A percentile compares a stretch with the other conserved stretches of the same genome.
phyloP scores from a whole-genome alignment of 1,284 basidiomycete genomes.

The Ceratobasidium sp. region DNA sequence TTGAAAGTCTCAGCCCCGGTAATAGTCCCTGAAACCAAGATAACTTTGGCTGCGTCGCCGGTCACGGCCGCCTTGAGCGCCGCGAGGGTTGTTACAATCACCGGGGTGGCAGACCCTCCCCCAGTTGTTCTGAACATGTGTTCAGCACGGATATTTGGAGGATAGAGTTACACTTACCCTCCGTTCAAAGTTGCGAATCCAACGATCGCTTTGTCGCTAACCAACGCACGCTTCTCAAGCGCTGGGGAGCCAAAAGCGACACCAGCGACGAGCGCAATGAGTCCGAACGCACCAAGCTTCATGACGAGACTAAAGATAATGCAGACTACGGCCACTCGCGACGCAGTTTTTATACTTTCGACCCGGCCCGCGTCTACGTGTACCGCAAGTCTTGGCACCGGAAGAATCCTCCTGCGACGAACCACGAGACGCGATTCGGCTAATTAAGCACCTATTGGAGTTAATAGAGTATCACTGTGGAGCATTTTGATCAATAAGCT shows the following conservation, averaged over 20 bases:
- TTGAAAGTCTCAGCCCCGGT: conserved; percentile 56
- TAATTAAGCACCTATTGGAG: neutral
- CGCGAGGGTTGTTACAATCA: conserved; percentile 41
- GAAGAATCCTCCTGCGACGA: neutral
- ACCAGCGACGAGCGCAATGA: conserved; percentile 1
- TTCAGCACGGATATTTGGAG: neutral
- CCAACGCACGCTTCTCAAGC: conserved; percentile 4
- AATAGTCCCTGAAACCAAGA: conserved; percentile 57
- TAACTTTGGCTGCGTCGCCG: conserved; percentile 57
- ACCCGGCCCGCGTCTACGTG: neutral
- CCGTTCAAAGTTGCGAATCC: conserved; percentile 25
- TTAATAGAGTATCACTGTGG: neutral
- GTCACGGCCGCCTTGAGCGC: conserved; percentile 57
- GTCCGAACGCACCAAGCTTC: neutral
- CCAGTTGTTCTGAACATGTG: conserved; percentile 23
- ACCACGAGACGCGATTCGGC: neutral
- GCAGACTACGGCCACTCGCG: neutral
- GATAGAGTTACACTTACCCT: neutral
- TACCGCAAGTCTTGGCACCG: neutral
- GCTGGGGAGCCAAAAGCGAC: neutral
- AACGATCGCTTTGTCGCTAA: conserved; percentile 18
- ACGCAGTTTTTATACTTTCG: neutral
- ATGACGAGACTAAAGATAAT: neutral
- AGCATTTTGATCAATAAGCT: no score
- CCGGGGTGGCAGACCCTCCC: conserved; percentile 19